Evolutionary conservation across 805 yeast genomes (phyloP).

Genomic region (Gaillardinia entomophila): DNA sequence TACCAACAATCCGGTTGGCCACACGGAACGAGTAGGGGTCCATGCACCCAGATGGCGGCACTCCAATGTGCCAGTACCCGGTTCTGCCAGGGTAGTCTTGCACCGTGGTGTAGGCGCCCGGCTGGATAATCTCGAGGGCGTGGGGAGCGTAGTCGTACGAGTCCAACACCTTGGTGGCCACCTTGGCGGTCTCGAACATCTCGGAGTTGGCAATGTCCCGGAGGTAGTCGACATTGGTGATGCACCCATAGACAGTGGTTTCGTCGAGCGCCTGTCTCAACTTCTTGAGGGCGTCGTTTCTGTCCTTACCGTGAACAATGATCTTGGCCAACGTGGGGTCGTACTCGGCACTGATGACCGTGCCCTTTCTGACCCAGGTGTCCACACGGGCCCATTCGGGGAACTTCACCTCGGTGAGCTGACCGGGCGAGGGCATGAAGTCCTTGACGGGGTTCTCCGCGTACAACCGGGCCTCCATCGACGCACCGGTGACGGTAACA

Average conservation of each 20-base stretch:
- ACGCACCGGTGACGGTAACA: slow-evolving; percentile 70
- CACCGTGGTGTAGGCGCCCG: slow-evolving; percentile 87
- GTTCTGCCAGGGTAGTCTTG: slow-evolving; percentile 95
- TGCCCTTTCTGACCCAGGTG: slow-evolving; percentile 89
- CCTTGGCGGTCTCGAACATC: slow-evolving; percentile 79
- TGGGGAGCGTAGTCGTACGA: slow-evolving; percentile 70
- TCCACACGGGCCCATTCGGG: slow-evolving; percentile 93
- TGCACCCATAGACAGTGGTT: slow-evolving; percentile 83
- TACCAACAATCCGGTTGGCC: slow-evolving; percentile 90
- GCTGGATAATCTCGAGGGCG: slow-evolving; percentile 78
- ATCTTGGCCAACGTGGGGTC: slow-evolving; percentile 96
- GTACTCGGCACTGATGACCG: slow-evolving; percentile 83
- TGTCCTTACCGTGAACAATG: slow-evolving; percentile 87
- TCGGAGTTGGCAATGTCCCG: slow-evolving; percentile 76
- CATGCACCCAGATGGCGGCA: slow-evolving; percentile 99
- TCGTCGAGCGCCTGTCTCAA: slow-evolving; percentile 78
- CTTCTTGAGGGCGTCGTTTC: slow-evolving; percentile 76
- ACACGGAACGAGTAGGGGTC: slow-evolving; percentile 85
- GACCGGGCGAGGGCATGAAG: slow-evolving; percentile 96
- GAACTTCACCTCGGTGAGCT: slow-evolving; percentile 74
- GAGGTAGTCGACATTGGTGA: slow-evolving; percentile 85
- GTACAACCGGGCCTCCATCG: slow-evolving; percentile 94
- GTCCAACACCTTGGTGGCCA: slow-evolving; percentile 85
- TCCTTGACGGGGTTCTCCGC: slow-evolving; percentile 97
- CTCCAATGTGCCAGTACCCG: slow-evolving; percentile 88